Conservation (phyloP, 108 stramenopile species). For the Mediolabrus comicus region DNA sequence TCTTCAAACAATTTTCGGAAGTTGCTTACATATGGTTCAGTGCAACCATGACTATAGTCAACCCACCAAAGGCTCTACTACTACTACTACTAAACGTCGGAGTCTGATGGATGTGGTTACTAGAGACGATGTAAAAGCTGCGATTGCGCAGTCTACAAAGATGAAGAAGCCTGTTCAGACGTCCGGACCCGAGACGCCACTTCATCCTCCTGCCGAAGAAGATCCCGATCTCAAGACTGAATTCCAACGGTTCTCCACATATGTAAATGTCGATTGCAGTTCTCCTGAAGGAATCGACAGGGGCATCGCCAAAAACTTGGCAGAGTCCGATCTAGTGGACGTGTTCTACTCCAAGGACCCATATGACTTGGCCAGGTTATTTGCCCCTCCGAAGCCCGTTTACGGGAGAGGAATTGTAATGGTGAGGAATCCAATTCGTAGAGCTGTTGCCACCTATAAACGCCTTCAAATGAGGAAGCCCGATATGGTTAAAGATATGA, state of each 20-base stretch:
- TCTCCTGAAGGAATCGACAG: conserved; percentile 22
- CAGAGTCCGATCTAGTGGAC: conserved; percentile 21
- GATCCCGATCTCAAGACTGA: conserved; percentile 20
- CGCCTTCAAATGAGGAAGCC: conserved; percentile 7
- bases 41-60: conserved; percentile 10
- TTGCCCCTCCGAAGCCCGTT: conserved; percentile 15
- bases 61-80: background rate
- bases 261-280: conserved; percentile 30
- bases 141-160: conserved; percentile 1
- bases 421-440: conserved; percentile 25
- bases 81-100: too few species aligned
- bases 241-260: conserved; percentile 12
- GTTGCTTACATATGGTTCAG: conserved; percentile 32
- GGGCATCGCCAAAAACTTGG: conserved; percentile 12
- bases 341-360: conserved; percentile 13
- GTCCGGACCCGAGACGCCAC: background rate
- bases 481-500: conserved; percentile 15
- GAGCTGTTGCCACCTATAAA: conserved; percentile 23
- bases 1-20: conserved; percentile 17
- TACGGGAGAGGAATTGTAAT: conserved; percentile 30
- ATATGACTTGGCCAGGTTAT: conserved; percentile 20
- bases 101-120: background rate
- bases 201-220: background rate
- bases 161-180: background rate
- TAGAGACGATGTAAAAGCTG: background rate